A percentile compares a stretch with the other conserved stretches of the same genome.
phyloP scores from a whole-genome alignment of 805 yeast species.

The Myxozyma mucilagina region DNA sequence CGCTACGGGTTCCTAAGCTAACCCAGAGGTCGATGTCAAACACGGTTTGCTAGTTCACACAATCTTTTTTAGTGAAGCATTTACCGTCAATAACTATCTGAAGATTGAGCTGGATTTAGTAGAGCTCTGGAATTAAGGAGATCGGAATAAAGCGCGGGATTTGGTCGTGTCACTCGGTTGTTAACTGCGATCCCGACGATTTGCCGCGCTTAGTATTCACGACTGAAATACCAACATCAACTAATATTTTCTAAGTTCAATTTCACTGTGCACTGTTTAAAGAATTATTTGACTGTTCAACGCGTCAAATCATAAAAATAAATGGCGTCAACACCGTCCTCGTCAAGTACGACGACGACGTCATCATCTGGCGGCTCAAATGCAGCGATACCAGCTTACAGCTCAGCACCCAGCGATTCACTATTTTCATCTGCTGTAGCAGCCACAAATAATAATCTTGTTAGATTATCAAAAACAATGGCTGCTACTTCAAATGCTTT shows the following conservation, averaged over 20 bases:
- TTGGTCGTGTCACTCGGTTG: neutral
- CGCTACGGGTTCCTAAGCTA: neutral
- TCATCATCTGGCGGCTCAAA: neutral
- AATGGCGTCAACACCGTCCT: conserved; percentile 6
- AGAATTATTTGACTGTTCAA: neutral
- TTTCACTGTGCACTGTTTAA: too few relatives aligned
- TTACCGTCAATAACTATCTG: too few relatives aligned
- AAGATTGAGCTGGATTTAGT: neutral
- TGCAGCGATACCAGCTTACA: neutral
- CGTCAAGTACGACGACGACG: neutral
- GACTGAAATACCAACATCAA: too few relatives aligned
- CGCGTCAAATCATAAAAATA: neutral
- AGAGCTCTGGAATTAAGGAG: neutral
- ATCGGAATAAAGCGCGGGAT: neutral
- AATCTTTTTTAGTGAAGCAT: too few relatives aligned
- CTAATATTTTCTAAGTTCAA: too few relatives aligned
- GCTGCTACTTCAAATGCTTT: conserved; percentile 44
- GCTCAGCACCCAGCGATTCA: neutral
- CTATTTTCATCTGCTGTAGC: conserved; percentile 43
- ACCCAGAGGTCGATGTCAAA: neutral
- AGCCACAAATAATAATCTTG: conserved; percentile 43
- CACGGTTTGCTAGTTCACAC: neutral
- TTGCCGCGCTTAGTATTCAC: neutral
- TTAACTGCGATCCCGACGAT: conserved; percentile 4
- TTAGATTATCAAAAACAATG: conserved; percentile 43